Conservation (phyloP, 208 protist genomes). For the Acanthamoeba sp. region DNA sequence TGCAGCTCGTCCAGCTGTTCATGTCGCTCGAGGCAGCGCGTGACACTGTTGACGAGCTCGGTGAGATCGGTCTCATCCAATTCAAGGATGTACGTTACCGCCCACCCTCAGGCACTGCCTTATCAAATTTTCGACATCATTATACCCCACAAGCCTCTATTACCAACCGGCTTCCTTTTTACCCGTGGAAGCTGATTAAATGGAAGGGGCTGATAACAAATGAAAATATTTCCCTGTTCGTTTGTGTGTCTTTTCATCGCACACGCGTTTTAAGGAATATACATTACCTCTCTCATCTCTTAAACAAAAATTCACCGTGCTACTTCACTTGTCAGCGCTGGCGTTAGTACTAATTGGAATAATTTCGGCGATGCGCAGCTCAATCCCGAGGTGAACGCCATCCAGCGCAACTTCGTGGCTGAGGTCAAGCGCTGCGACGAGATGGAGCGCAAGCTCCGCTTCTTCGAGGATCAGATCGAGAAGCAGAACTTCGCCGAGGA, state of each 20-base stretch:
- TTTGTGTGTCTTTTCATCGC: background rate
- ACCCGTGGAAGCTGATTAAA: constrained; percentile 13
- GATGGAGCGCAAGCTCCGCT: constrained; percentile 96
- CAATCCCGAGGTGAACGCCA: constrained; percentile 94
- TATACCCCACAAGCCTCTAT: constrained; percentile 16
- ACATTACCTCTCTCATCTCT: background rate
- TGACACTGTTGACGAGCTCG: constrained; percentile 96
- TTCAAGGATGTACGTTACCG: constrained; percentile 96
- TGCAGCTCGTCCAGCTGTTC: constrained; percentile 96
- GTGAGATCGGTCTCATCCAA: constrained; percentile 96
- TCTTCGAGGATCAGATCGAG: constrained; percentile 94
- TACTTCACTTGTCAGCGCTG: background rate
- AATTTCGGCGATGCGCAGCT: constrained; percentile 79
- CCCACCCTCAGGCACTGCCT: background rate
- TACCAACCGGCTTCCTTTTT: constrained; percentile 26
- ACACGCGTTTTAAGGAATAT: background rate
- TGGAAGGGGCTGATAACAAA: constrained; percentile 27
- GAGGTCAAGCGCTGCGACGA: constrained; percentile 98
- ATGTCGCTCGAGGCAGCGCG: constrained; percentile 98
- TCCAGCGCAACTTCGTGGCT: constrained; percentile 97
- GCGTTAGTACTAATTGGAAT: background rate
- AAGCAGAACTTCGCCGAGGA: constrained; percentile 38
- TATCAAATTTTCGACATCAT: background rate
- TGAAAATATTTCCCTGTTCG: constrained; percentile 8
- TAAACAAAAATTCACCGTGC: background rate